These are phyloP conservation scores for Globisporangium perplexum DNA, from an alignment of 352 stramenopile species.

Conservation along the genomic window DNA sequence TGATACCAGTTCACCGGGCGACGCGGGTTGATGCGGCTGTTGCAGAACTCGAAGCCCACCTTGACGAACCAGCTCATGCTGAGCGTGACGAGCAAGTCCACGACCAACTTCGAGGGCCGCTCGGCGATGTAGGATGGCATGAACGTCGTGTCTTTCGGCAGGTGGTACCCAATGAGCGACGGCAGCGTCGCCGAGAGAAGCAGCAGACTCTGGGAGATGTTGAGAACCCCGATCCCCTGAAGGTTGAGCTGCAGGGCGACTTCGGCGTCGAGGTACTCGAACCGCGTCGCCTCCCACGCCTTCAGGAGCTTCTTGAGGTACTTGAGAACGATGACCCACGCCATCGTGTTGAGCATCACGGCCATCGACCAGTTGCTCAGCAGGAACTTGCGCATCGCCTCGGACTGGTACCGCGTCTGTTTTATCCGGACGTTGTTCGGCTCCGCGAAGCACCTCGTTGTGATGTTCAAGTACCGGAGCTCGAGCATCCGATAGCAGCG, in stretches of 20 bases:
- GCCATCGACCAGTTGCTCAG: conserved; percentile 31
- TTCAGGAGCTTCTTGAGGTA: conserved; percentile 34
- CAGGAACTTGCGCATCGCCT: conserved; percentile 38
- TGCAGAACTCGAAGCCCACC: conserved; percentile 36
- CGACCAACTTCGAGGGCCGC: conserved; percentile 12
- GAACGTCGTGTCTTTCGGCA: conserved; percentile 21
- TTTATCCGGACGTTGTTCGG: conserved; percentile 14
- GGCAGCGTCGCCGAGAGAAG: conserved; percentile 26
- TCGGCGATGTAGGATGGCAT: conserved; percentile 14
- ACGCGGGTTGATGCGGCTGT: conserved; percentile 22
- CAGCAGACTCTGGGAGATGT: conserved; percentile 30
- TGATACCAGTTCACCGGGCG: conserved; percentile 26
- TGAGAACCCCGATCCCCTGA: conserved; percentile 37
- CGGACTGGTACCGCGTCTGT: conserved; percentile 9
- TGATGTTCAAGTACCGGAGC: conserved; percentile 18
- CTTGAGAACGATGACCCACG: conserved; percentile 31
- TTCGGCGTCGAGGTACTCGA: conserved; percentile 27
- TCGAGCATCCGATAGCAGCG: conserved; percentile 42
- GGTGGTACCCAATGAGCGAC: conserved; percentile 27
- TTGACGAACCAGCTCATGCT: conserved; percentile 54
- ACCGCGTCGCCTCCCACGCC: conserved; percentile 25
- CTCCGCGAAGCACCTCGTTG: conserved; percentile 30
- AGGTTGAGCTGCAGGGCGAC: conserved; percentile 38
- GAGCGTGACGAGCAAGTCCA: conserved; percentile 34
- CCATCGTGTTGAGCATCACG: conserved; percentile 46